Evolutionary conservation across 2,329 filamentous ascomycete species (phyloP).

Genomic region (Fusarium verrucosum): DNA sequence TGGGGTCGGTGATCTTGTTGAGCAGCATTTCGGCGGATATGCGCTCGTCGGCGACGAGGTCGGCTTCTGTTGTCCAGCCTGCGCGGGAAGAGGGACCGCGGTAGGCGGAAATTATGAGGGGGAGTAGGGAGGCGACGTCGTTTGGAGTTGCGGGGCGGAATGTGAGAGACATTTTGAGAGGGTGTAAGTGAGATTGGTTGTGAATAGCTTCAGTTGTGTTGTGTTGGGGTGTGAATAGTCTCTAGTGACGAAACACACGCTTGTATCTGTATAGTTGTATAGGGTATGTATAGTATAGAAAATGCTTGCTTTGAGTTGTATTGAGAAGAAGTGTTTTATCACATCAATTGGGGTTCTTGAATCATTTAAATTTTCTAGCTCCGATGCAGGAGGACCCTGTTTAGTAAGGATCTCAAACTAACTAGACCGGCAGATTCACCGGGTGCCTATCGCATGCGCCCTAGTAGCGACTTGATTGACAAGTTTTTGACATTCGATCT

Average conservation of each 20-base stretch:
- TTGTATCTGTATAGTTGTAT: not conserved
- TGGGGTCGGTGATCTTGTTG: slow-evolving; percentile 53
- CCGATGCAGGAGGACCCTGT: slow-evolving; percentile 18
- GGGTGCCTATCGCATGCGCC: slow-evolving; percentile 5
- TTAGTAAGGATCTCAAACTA: not conserved
- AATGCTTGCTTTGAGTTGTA: not conserved
- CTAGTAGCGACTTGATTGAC: slow-evolving; percentile 5
- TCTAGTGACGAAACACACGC: not conserved
- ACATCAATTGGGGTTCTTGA: not conserved
- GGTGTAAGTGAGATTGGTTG: not conserved
- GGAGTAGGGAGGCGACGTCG: slow-evolving; percentile 48
- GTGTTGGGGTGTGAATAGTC: not conserved
- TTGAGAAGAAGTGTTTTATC: not conserved
- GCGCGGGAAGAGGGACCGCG: slow-evolving; percentile 52
- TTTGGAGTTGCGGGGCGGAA: slow-evolving; percentile 43
- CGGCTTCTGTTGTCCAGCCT: slow-evolving; percentile 60
- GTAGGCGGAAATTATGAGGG: slow-evolving; percentile 56
- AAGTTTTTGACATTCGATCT: slow-evolving; percentile 11
- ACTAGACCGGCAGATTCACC: not conserved
- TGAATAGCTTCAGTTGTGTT: not conserved
- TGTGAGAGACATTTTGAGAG: slow-evolving; percentile 25
- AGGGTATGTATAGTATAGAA: too few species aligned
- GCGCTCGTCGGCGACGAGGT: slow-evolving; percentile 55
- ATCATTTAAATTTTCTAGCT: slow-evolving; percentile 2
- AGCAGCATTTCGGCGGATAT: slow-evolving; percentile 52